These are phyloP conservation scores for Neophaeococcomyces aloes DNA, from an alignment of 2,329 filamentous ascomycete genomes.

Conservation along the genomic window DNA sequence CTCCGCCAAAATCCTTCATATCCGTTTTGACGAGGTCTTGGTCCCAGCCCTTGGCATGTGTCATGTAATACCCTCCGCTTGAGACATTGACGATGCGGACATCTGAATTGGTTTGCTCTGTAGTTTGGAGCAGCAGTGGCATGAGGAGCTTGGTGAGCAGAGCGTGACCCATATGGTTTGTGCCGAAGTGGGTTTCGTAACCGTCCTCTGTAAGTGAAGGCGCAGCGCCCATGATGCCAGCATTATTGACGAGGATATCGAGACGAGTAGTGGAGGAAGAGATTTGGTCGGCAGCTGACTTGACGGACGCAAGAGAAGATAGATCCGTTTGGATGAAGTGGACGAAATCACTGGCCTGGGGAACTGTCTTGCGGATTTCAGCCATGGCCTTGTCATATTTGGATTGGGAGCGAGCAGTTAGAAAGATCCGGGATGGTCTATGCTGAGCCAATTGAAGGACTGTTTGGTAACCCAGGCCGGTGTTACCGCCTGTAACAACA, in stretches of 20 bases:
- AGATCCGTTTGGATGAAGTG: conserved; percentile 38
- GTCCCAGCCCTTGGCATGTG: conserved; percentile 1
- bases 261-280: conserved; percentile 26
- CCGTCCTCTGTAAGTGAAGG: conserved; percentile 34
- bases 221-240: conserved; percentile 35
- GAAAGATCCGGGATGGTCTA: conserved; percentile 29
- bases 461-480: conserved; percentile 39
- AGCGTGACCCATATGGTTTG: conserved; percentile 42
- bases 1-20: neutral
- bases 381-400: conserved; percentile 26
- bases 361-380: conserved; percentile 25
- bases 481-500: conserved; percentile 41
- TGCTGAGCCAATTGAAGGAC: conserved; percentile 34
- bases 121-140: conserved; percentile 25
- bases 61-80: conserved; percentile 22
- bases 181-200: conserved; percentile 42
- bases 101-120: conserved; percentile 22
- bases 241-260: conserved; percentile 39
- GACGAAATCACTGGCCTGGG: conserved; percentile 19
- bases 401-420: conserved; percentile 30
- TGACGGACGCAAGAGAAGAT: conserved; percentile 34
- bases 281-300: conserved; percentile 32
- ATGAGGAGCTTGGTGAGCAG: conserved; percentile 34
- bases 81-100: conserved; percentile 38
- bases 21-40: neutral